phyloP scores from a whole-genome alignment of 371 early-diverging fungal genomes.

The Mortierella polycephala region DNA sequence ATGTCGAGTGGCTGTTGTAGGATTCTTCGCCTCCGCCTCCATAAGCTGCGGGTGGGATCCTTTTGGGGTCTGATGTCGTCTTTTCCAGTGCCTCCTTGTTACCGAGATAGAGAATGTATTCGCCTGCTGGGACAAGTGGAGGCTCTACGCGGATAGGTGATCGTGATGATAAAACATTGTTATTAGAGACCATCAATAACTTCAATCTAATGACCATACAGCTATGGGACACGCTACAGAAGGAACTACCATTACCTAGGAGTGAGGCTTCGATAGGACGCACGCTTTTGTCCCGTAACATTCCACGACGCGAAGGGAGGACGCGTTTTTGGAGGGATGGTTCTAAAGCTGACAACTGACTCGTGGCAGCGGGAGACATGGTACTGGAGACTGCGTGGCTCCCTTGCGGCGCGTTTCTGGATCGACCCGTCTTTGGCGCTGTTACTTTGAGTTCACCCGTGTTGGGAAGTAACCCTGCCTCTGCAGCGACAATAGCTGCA shows the following conservation, averaged over 20 bases:
- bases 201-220: background rate
- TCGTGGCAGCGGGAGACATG: background rate
- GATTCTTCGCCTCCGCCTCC: slow-evolving; percentile 13
- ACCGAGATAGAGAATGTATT: slow-evolving; percentile 39
- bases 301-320: slow-evolving; percentile 35
- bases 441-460: background rate
- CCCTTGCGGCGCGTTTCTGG: background rate
- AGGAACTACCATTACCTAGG: slow-evolving; percentile 11
- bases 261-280: slow-evolving; percentile 22
- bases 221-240: no score
- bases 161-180: background rate
- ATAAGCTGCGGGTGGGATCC: slow-evolving; percentile 38
- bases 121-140: slow-evolving; percentile 45
- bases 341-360: slow-evolving; percentile 3
- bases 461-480: background rate
- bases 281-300: slow-evolving; percentile 31
- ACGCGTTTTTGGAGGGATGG: slow-evolving; percentile 31
- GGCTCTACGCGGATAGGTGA: slow-evolving; percentile 9
- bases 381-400: background rate
- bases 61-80: slow-evolving; percentile 14
- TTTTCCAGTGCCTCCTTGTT: slow-evolving; percentile 8
- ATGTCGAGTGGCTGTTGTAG: background rate
- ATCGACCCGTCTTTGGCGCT: slow-evolving; percentile 3
- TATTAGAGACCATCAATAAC: background rate
- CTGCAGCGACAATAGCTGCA: background rate